phyloP scores from a whole-genome alignment of 208 protist genomes.

The Acanthamoeba culbertsoni region DNA sequence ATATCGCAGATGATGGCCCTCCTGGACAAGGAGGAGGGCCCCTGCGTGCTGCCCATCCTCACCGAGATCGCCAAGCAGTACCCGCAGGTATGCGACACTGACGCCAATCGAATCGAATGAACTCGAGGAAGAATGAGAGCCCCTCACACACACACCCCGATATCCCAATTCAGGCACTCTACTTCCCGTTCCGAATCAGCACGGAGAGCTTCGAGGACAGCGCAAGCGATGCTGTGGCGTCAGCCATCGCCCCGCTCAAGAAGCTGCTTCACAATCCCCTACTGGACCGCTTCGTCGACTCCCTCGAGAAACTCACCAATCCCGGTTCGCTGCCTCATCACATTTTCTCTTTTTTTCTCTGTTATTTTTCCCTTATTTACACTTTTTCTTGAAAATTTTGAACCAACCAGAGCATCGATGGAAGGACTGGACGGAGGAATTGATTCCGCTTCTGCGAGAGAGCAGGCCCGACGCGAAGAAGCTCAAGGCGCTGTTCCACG shows the following conservation, averaged over 20 bases:
- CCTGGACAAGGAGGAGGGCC: constrained; percentile 68
- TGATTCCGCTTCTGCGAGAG: constrained; percentile 71
- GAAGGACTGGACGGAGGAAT: constrained; percentile 78
- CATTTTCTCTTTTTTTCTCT: not conserved
- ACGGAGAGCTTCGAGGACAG: constrained; percentile 73
- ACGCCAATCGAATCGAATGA: not conserved
- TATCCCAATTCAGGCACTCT: constrained; percentile 80
- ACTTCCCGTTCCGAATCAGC: constrained; percentile 85
- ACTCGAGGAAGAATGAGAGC: not conserved
- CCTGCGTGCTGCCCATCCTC: constrained; percentile 72
- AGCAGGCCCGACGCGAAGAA: not conserved
- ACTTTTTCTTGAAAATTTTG: not conserved
- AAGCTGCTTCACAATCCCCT: constrained; percentile 63
- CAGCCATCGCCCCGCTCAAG: constrained; percentile 37
- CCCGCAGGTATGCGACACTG: not conserved
- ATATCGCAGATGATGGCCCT: constrained; percentile 82
- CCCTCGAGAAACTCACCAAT: constrained; percentile 78
- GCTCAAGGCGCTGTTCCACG: not conserved
- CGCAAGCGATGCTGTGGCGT: not conserved
- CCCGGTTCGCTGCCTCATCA: constrained; percentile 66
- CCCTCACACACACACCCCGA: not conserved
- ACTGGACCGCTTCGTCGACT: constrained; percentile 73
- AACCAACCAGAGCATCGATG: constrained; percentile 80
- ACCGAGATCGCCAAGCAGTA: constrained; percentile 70
- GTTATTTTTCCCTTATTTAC: not conserved